Percentiles rank a stretch among this genome's conserved stretches.
phyloP scores from a whole-genome alignment of 192 early-diverging fungal genomes.

The Backusella macrospora region DNA sequence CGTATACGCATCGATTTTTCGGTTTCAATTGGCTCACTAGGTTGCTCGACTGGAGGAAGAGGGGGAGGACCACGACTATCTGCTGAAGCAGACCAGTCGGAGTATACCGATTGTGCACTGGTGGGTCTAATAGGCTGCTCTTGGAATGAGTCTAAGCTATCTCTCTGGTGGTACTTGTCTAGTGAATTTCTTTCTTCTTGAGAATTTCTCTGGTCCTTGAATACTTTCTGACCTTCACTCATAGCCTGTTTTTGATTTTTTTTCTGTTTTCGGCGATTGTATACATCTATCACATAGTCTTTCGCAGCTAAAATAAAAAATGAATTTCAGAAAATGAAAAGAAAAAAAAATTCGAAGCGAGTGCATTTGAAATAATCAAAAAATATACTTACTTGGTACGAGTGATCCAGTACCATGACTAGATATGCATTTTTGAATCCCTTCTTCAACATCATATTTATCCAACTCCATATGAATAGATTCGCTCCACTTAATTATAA shows the following conservation, averaged over 20 bases:
- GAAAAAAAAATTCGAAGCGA: not conserved
- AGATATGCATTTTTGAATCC: conserved; percentile 3
- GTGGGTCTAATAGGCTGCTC: not conserved
- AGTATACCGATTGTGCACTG: not conserved
- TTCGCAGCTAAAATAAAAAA: conserved; percentile 18
- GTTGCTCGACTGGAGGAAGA: not conserved
- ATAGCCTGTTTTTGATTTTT: not conserved
- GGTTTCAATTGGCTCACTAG: not conserved
- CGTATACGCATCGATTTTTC: not conserved
- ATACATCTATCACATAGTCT: conserved; percentile 20
- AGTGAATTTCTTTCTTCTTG: not conserved
- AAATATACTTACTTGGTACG: conserved; percentile 19
- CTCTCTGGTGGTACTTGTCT: not conserved
- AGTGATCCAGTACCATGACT: conserved; percentile 7
- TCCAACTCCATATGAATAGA: conserved; percentile 26
- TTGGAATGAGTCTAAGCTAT: not conserved
- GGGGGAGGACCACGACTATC: not conserved
- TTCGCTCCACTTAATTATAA: conserved; percentile 29
- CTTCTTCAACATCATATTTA: conserved; percentile 23
- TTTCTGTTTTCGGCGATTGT: not conserved
- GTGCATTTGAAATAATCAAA: not conserved
- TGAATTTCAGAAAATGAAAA: not conserved
- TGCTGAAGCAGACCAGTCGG: conserved; percentile 2
- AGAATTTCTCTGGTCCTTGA: not conserved
- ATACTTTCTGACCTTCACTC: not conserved